Base-by-base conservation (phyloP, 768 basidiomycete species). In the Rhodotorula toruloides region DNA sequence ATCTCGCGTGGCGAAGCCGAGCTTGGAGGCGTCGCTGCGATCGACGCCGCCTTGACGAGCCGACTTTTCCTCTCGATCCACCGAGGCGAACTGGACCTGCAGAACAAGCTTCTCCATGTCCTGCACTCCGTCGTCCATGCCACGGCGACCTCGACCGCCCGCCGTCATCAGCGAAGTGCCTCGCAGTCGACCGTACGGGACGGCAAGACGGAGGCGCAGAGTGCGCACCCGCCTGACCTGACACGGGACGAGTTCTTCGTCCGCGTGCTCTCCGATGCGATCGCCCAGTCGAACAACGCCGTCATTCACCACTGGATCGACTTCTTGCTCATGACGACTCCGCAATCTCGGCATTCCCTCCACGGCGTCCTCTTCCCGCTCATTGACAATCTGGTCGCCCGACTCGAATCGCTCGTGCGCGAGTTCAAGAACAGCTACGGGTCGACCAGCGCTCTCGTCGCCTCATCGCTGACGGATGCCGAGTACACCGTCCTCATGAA, bases 281-380 rank as follows among this genome's bases (percentile, higher is more conserved):
- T 98, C 53, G 80, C 86, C 17, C 76, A 80, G 9, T 79, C 81
- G 16, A 96, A 94, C 77, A 84, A 86, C 36, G 82, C 90, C 2
- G 83, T 94, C 32, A 77, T 94, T 37, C 93, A 96, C 74, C 90
- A 96, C 73, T 98, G 94, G 94, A 81, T 98, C 34, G 94, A 98
- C 76, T 98, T 99, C 76, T 82, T 97, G 65, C 82, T 94, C 59
- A 89, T 90, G 86, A 89, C 91, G 1, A 79, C 93, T 25, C 86
- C 90, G 8, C 89, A 91, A 72, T 89, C 91, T 74, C 87, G 88
- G 63, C 85, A 86, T 27, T 80, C 84, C 4, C 79, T 90, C 2
- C 84, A 86, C 57, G 80, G 82, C 16, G 82, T 86, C 42, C 80
- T 94, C 31, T 79, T 83, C 5, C 87, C 91, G 4, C 80, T 98